Evolutionary conservation across 345 rosid genomes (phyloP).

Genomic region (Lagerstroemia speciosa): DNA sequence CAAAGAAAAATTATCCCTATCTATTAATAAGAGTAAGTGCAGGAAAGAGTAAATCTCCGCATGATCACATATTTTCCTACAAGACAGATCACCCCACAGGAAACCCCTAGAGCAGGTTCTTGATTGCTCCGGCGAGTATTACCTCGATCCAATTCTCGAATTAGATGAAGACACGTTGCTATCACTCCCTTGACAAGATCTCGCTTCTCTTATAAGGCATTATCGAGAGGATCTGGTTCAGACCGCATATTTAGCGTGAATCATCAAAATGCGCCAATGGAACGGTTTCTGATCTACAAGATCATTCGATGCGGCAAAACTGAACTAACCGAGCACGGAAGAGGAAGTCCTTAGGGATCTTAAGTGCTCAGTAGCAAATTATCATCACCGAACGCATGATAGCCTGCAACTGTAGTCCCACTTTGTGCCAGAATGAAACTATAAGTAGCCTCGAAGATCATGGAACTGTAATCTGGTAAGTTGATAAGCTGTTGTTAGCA

Average conservation of each 20-base stretch:
- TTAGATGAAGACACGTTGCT: constrained; percentile 84
- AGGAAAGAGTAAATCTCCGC: too few relatives aligned
- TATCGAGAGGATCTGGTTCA: not conserved
- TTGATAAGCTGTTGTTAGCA: too few relatives aligned
- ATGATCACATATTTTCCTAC: too few relatives aligned
- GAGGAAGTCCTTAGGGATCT: not conserved
- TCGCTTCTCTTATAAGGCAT: constrained; percentile 52
- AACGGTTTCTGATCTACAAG: constrained; percentile 82
- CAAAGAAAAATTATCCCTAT: too few relatives aligned
- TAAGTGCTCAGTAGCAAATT: too few relatives aligned
- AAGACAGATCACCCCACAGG: not conserved
- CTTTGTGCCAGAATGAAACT: too few relatives aligned
- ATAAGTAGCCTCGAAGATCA: too few relatives aligned
- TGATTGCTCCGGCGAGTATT: not conserved
- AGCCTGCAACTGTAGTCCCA: too few relatives aligned
- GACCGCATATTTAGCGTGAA: too few relatives aligned
- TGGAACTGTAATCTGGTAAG: too few relatives aligned
- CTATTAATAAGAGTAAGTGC: too few relatives aligned
- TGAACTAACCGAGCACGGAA: constrained; percentile 25
- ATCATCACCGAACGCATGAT: too few relatives aligned
- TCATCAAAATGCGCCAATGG: constrained; percentile 39
- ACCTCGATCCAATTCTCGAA: constrained; percentile 97
- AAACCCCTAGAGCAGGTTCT: not conserved
- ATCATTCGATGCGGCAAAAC: constrained; percentile 50
- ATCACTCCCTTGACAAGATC: constrained; percentile 96